Base-by-base conservation (phyloP, 495 filamentous ascomycete genomes). In the Annulohypoxylon moriforme region DNA sequence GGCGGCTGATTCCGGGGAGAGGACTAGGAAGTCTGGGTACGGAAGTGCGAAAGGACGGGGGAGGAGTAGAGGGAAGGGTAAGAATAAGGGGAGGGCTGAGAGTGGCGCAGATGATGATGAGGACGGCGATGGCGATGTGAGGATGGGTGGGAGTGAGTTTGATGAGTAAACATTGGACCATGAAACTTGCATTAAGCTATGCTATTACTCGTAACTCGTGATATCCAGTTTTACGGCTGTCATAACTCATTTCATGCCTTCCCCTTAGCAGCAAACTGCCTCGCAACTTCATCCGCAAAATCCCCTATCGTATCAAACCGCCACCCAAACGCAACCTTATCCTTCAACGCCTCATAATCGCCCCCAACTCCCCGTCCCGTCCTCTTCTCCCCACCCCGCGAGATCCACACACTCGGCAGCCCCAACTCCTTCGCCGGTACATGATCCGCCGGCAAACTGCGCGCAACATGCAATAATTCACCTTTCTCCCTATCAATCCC, bases 371-470 rank as follows among this genome's bases (percentile, higher is more conserved):
- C 73, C 80, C 82, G 75, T 76, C 83, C 49, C 72, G 81, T 66
- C 69, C 81, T 20, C 78, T 77, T 25, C 74, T 81, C 83, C 0
- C 81, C 83, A 5, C 82, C 81, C 64, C 93, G 79, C 71, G 84
- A 86, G 76, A 96, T 94, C 91, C 91, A 96, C 42, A 88, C 87
- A 52, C 87, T 90, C 31, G 75, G 76, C 55, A 96, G 73, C 20
- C 89, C 90, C 47, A 89, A 68, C 78, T 86, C 76, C 74, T 83
- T 85, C 20, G 89, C 90, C 0, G 93, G 89, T 4, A 87, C 83
- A 80, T 95, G 92, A 79, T 95, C 93, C 72, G 89, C 87, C 38
- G 82, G 84, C 81, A 92, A 78, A 42, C 89, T 92, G 74, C 91
- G 83, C 50, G 92, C 93, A 1, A 90, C 89, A 75, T 92, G 89